A percentile compares a stretch with the other conserved stretches of the same genome.
Evolutionary conservation across 1,139 yeast genomes (phyloP).

Genomic region (Taiozyma sp.): DNA sequence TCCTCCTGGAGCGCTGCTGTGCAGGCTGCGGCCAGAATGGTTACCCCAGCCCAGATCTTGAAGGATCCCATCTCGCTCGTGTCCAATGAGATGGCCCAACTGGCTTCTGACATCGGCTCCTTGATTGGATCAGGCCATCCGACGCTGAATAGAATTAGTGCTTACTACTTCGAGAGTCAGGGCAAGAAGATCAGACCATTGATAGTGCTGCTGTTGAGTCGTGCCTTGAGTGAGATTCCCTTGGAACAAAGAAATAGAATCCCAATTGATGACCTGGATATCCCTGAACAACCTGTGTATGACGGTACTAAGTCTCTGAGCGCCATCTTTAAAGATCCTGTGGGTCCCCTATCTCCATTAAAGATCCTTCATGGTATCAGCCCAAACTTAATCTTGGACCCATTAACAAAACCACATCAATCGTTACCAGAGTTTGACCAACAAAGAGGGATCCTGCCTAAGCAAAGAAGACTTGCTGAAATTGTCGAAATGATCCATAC

Average conservation of each 20-base stretch:
- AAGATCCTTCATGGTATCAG: slow-evolving; percentile 84
- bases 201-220: slow-evolving; percentile 75
- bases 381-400: slow-evolving; percentile 65
- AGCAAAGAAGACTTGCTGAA: slow-evolving; percentile 92
- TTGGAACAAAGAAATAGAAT: slow-evolving; percentile 60
- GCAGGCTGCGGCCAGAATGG: slow-evolving; percentile 74
- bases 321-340: slow-evolving; percentile 24
- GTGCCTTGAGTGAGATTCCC: slow-evolving; percentile 80
- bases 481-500: slow-evolving; percentile 98
- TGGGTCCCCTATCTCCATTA: slow-evolving; percentile 63
- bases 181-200: slow-evolving; percentile 95
- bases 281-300: slow-evolving; percentile 57
- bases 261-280: slow-evolving; percentile 55
- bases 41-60: slow-evolving; percentile 58
- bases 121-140: slow-evolving; percentile 94
- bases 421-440: slow-evolving; percentile 59
- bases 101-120: slow-evolving; percentile 82
- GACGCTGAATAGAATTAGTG: slow-evolving; percentile 80
- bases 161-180: slow-evolving; percentile 92
- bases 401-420: slow-evolving; percentile 78
- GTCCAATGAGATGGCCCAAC: slow-evolving; percentile 88
- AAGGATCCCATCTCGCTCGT: slow-evolving; percentile 88
- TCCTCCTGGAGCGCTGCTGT: slow-evolving; percentile 59
- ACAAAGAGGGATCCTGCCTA: slow-evolving; percentile 74
- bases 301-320: no score